Base-by-base conservation (phyloP, 805 yeast species). In the Priceomyces haplophilus region DNA sequence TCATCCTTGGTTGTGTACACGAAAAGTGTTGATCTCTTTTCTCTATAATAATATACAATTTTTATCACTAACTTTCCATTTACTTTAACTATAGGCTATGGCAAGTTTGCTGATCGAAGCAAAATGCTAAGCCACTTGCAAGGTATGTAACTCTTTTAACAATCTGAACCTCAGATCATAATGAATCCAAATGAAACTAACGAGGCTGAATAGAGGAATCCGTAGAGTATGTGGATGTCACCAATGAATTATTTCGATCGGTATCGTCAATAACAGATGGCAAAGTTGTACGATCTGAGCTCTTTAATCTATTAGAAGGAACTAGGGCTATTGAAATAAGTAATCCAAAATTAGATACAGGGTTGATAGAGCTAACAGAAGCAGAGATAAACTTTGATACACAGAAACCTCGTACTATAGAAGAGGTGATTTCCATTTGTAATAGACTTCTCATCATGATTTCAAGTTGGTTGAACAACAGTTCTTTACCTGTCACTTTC, bases 261-360 rank as follows among this genome's bases (percentile, higher is more conserved):
- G 54, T 76, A 31, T 43, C 54, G 10, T 50, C 46, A 2, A 58
- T 83, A 30, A 55, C 60, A 13, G 73, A 76, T 30, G 83, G 82
- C 24, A 69, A 75, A 37, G 80, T 91, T 15, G 77, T 78, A 3
- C 80, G 80, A 51, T 72, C 77, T 7, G 74, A 79, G 0, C 64
- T 64, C 20, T 88, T 88, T 63, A 78, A 80, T 42, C 70, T 91
- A 36, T 69, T 84, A 47, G 88, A 88, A 52, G 95, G 97, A 0
- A 86, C 97, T 1, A 82, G 90, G 50, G 96, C 98, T 0, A 66
- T 88, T 46, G 98, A 90, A 59, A 75, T 83, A 11, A 72, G 80
- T 43, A 88, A 88, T 56, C 68, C 72, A 8, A 79, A 77, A 48
- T 70, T 91, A 52, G 99, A 91, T 58, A 80, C 97, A 0, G 88